Evolutionary conservation across 2,329 filamentous ascomycete species (phyloP).

Genomic region (Cucurbitaria berberidis): DNA sequence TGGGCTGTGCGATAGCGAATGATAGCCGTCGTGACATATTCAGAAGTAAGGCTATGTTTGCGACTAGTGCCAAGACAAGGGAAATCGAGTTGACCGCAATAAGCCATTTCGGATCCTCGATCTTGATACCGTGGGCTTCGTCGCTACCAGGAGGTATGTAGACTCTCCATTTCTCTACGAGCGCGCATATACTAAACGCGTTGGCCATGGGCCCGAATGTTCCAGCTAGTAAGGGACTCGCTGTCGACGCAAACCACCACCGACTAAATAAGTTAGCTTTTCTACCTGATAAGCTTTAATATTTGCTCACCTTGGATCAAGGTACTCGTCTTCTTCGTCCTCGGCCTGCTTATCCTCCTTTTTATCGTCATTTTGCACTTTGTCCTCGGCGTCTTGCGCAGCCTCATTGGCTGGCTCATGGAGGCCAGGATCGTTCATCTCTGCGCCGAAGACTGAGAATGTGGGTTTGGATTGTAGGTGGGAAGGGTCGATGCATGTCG

Average conservation of each 20-base stretch:
- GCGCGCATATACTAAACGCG: slow-evolving; percentile 61
- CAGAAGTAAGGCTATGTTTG: slow-evolving; percentile 62
- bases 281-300: background rate
- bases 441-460: background rate
- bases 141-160: slow-evolving; percentile 55
- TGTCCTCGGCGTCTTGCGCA: slow-evolving; percentile 53
- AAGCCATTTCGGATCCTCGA: slow-evolving; percentile 62
- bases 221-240: slow-evolving; percentile 62
- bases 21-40: slow-evolving; percentile 65
- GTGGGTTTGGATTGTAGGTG: background rate
- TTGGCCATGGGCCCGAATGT: slow-evolving; percentile 63
- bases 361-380: slow-evolving; percentile 37
- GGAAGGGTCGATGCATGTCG: background rate
- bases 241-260: slow-evolving; percentile 68
- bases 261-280: slow-evolving; percentile 43
- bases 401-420: slow-evolving; percentile 57
- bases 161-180: slow-evolving; percentile 63
- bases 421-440: slow-evolving; percentile 58
- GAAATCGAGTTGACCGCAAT: slow-evolving; percentile 63
- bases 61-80: slow-evolving; percentile 59
- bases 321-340: slow-evolving; percentile 51
- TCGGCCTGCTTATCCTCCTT: slow-evolving; percentile 43
- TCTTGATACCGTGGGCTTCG: slow-evolving; percentile 53
- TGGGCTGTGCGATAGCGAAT: slow-evolving; percentile 64
- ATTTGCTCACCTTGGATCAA: slow-evolving; percentile 51